Conservation (phyloP, 176 grass and related monocot species). For the Avena insularis region DNA sequence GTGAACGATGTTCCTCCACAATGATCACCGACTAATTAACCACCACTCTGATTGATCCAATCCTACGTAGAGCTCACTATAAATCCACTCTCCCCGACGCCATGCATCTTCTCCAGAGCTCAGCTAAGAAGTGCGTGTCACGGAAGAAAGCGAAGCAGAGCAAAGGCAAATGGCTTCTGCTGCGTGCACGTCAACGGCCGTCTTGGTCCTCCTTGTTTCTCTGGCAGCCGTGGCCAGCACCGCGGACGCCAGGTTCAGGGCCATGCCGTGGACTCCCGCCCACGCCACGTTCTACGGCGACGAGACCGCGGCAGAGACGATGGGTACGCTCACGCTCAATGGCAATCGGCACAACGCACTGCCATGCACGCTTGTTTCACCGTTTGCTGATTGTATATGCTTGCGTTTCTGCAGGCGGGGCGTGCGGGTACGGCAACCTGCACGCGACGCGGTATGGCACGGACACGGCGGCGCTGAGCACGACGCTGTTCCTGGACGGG, state of each 20-base stretch:
- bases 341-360: neutral
- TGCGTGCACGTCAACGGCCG: conserved; percentile 4
- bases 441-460: conserved; percentile 62
- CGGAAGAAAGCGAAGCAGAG: neutral
- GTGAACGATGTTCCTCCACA: conserved; percentile 17
- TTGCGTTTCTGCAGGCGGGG: conserved; percentile 52
- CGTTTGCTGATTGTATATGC: neutral
- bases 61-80: neutral
- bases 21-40: conserved; percentile 23
- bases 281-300: conserved; percentile 93
- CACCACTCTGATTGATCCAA: conserved; percentile 7
- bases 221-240: conserved; percentile 37
- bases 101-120: conserved; percentile 26
- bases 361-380: neutral
- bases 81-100: conserved; percentile 28
- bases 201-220: conserved; percentile 38
- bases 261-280: conserved; percentile 60
- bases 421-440: conserved; percentile 77
- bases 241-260: conserved; percentile 57
- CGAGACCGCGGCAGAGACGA: conserved; percentile 65
- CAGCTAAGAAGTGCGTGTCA: neutral
- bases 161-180: conserved; percentile 40
- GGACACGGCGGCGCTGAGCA: conserved; percentile 83
- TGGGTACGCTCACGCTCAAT: conserved; percentile 26
- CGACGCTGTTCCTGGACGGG: conserved; percentile 61